Evolutionary conservation across 371 early-diverging fungal species (phyloP).

Genomic region (Syncephalastrum contaminatum): DNA sequence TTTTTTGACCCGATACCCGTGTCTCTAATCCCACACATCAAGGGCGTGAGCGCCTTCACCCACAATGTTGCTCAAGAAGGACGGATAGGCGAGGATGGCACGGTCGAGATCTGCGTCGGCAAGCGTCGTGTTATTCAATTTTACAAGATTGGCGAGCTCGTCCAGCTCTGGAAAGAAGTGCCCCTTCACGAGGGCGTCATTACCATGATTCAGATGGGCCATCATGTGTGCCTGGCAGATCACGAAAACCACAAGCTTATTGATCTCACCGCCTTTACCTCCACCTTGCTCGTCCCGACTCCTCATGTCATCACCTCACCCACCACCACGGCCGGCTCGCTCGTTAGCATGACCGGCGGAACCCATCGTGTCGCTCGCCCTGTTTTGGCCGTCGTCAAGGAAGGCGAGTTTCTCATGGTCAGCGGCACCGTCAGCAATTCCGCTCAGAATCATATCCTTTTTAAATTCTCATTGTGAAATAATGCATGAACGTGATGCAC

Average conservation of each 20-base stretch:
- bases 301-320: constrained; percentile 33
- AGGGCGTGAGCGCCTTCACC: constrained; percentile 67
- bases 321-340: constrained; percentile 19
- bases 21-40: constrained; percentile 56
- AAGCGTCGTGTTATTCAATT: constrained; percentile 63
- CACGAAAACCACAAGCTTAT: constrained; percentile 63
- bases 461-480: constrained; percentile 13
- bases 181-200: constrained; percentile 65
- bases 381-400: constrained; percentile 57
- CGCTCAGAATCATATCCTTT: constrained; percentile 39
- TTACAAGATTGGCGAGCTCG: constrained; percentile 50
- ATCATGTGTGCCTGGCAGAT: constrained; percentile 68
- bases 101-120: constrained; percentile 62
- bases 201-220: constrained; percentile 50
- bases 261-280: constrained; percentile 45
- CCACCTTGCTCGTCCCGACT: constrained; percentile 61
- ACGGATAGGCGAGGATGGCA: constrained; percentile 57
- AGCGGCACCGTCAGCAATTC: constrained; percentile 47
- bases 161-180: constrained; percentile 57
- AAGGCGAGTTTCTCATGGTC: constrained; percentile 74
- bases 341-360: too few relatives aligned
- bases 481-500: constrained; percentile 1
- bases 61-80: constrained; percentile 59
- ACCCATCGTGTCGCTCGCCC: constrained; percentile 47
- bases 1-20: constrained; percentile 57